Evolutionary conservation across 179 eudicot species (phyloP), one percentile per base, ranked within the genome.

Genomic region (Spinacia oleracea): DNA sequence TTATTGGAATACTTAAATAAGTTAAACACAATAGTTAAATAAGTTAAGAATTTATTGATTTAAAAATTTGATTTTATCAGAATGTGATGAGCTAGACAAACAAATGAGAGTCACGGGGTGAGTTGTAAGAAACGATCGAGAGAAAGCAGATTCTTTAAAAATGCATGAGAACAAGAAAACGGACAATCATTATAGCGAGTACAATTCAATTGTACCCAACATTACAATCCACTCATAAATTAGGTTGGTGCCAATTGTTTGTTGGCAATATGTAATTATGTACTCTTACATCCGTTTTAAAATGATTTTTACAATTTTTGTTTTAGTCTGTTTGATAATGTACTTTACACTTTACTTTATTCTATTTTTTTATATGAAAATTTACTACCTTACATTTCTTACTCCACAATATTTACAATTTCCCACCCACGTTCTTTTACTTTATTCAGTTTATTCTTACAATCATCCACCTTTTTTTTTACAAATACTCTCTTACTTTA

Each of bases 31-130:
- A 35, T 35, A 35, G 4, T 35, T 35, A 35, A 35, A 35, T 35
- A 1, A 35, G 40, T 4, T 35, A 35, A 1, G 40, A 35, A 35
- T 35, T 35, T 20, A 12, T 12, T 62, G 21, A n/a, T 32, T 43
- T n/a, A n/a, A 46, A 46, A 2, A 16, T 0, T 31, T 27, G 35
- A 59, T 76, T 62, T 68, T 31, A 29, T 56, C 11, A 21, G 38
- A 8, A 48, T 43, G 42, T 72, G 40, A 64, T 31, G 50, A 72
- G n/a, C n/a, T n/a, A n/a, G 12, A 18, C 11, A 73, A 73, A 73
- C 74, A 79, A 79, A 70, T 73, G 23, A 40, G 67, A 79, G 42
- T 79, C 82, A 79, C 82, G 82, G 82, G 73, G 9, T 79, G 73
- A 55, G 34, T 65, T 14, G 35, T 31, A 56, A 51, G 82, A 65